Conservation (phyloP, 768 basidiomycete species). For the Pulveroboletus sp. region DNA sequence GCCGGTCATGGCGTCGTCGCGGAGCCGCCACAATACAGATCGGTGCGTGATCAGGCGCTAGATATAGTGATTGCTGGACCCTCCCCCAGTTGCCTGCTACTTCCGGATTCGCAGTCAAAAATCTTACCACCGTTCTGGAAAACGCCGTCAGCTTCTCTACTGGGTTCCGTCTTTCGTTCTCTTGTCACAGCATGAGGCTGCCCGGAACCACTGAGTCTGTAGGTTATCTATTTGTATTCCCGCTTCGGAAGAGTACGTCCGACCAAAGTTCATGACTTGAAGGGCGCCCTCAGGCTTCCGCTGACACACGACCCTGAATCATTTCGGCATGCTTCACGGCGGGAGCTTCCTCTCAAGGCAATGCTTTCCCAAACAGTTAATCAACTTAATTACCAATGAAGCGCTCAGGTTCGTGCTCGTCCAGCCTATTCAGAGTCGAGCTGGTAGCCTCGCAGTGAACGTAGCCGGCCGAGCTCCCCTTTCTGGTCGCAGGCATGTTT, state of each 20-base stretch:
- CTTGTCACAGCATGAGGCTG: constrained; percentile 3
- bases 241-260: neutral
- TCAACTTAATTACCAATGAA: neutral
- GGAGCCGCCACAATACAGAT: constrained; percentile 30
- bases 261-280: too few species aligned
- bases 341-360: constrained; percentile 15
- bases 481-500: too few species aligned
- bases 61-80: constrained; percentile 23
- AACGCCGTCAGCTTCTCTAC: constrained; percentile 22
- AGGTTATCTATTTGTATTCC: neutral
- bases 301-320: constrained; percentile 25
- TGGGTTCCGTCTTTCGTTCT: constrained; percentile 2
- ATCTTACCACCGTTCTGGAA: constrained; percentile 18
- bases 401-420: too few species aligned
- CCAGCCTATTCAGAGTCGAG: too few species aligned
- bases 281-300: too few species aligned
- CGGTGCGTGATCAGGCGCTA: constrained; percentile 21
- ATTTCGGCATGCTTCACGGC: constrained; percentile 25
- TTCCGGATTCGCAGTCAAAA: constrained; percentile 28
- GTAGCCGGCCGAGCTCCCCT: too few species aligned
- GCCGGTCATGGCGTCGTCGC: constrained; percentile 21
- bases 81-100: constrained; percentile 24
- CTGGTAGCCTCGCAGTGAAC: too few species aligned
- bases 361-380: constrained; percentile 16
- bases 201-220: neutral